Conservation (phyloP, 1,139 yeast species). For the Saccharomycopsis crataegensis region DNA sequence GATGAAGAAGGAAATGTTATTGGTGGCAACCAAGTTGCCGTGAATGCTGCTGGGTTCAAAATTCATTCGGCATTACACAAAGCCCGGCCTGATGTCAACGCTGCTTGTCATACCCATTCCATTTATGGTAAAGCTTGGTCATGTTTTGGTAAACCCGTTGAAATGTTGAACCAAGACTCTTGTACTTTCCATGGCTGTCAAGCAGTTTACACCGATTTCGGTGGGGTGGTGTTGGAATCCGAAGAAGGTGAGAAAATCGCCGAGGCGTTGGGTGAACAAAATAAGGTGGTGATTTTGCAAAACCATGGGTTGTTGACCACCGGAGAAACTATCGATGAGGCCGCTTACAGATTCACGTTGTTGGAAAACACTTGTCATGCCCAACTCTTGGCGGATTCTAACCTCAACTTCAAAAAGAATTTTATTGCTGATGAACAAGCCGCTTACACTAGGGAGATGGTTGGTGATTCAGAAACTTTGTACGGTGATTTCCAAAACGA, state of each 20-base stretch:
- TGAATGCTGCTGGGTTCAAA: conserved; percentile 75
- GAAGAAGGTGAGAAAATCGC: conserved; percentile 68
- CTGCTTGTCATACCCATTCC: conserved; percentile 80
- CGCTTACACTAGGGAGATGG: conserved; percentile 52
- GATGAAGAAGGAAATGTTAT: conserved; percentile 64
- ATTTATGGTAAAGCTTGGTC: conserved; percentile 70
- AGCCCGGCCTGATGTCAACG: conserved; percentile 72
- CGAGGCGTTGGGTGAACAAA: conserved; percentile 49
- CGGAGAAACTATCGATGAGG: conserved; percentile 75
- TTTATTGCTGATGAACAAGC: conserved; percentile 62
- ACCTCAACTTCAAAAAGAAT: conserved; percentile 31
- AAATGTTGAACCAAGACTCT: conserved; percentile 76
- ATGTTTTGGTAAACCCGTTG: conserved; percentile 61
- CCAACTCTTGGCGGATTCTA: conserved; percentile 61
- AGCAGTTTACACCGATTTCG: conserved; percentile 59
- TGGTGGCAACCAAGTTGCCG: conserved; percentile 59
- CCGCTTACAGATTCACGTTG: conserved; percentile 63
- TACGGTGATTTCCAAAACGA: conserved; percentile 74
- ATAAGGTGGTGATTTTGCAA: conserved; percentile 59
- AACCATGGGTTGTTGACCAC: conserved; percentile 78
- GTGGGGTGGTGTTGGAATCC: conserved; percentile 74
- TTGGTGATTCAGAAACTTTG: conserved; percentile 59
- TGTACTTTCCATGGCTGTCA: conserved; percentile 63
- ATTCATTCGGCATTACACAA: conserved; percentile 72
- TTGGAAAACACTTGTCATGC: conserved; percentile 65